Percentiles rank a stretch among this genome's conserved stretches.
phyloP scores from a whole-genome alignment of 192 early-diverging fungal genomes.

The Cladochytrium replicatum region DNA sequence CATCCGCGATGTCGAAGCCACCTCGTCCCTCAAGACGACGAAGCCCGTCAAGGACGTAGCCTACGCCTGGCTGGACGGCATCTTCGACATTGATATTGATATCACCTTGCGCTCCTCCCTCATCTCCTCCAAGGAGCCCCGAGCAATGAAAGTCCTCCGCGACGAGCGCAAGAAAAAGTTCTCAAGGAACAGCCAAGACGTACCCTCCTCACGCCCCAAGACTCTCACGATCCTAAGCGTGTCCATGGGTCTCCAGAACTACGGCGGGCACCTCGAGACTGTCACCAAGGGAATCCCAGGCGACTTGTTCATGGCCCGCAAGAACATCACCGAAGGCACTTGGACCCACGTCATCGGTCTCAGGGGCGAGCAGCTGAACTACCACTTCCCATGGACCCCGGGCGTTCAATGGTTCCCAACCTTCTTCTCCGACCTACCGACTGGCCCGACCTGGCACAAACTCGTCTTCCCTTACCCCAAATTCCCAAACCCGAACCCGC shows the following conservation, averaged over 20 bases:
- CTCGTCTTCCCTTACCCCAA: too few species aligned
- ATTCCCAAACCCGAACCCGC: too few species aligned
- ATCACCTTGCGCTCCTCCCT: too few species aligned
- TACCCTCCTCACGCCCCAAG: too few species aligned
- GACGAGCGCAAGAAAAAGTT: too few species aligned
- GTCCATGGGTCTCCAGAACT: neutral
- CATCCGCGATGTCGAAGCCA: neutral
- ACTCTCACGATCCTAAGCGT: neutral
- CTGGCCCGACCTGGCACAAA: neutral
- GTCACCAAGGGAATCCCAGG: neutral
- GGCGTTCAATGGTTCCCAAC: too few species aligned
- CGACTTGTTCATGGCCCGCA: neutral
- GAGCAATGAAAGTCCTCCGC: too few species aligned
- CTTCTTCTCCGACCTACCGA: neutral
- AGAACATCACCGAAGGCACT: neutral
- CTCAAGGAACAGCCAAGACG: too few species aligned
- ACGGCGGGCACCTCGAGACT: neutral
- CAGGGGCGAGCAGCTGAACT: neutral
- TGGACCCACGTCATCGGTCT: neutral
- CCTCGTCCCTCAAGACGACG: neutral
- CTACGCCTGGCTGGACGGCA: conserved; percentile 14
- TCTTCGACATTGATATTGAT: too few species aligned
- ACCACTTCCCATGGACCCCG: neutral
- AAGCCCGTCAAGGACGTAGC: conserved; percentile 8
- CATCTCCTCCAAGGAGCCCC: too few species aligned